A percentile compares a stretch with the other conserved stretches of the same genome.
These are phyloP conservation scores for Colletotrichum liriopes DNA, from an alignment of 2,329 filamentous ascomycete genomes.

Conservation along the genomic window DNA sequence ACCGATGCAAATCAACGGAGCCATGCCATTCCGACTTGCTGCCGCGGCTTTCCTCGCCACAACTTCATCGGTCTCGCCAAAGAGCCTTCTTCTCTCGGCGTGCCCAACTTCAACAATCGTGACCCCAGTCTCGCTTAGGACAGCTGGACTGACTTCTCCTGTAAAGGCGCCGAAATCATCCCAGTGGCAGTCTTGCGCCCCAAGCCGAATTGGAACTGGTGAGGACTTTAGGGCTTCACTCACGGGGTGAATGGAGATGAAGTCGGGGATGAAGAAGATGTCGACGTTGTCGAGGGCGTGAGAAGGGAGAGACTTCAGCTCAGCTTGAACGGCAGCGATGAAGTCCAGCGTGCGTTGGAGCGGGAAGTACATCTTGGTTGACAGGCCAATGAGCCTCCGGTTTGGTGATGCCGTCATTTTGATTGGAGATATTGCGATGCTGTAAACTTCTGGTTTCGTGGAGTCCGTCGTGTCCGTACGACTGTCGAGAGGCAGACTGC, in stretches of 20 bases:
- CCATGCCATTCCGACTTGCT: conserved; percentile 77
- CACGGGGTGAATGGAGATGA: conserved; percentile 75
- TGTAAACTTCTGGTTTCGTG: not conserved
- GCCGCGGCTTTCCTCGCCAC: conserved; percentile 80
- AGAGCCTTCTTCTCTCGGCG: conserved; percentile 81
- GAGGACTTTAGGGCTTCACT: conserved; percentile 62
- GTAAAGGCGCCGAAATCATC: conserved; percentile 82
- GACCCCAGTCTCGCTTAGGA: conserved; percentile 78
- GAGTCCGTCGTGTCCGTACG: not conserved
- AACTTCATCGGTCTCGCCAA: conserved; percentile 80
- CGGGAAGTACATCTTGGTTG: conserved; percentile 87
- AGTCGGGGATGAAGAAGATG: conserved; percentile 85
- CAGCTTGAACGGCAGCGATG: conserved; percentile 64
- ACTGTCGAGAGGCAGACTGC: not conserved
- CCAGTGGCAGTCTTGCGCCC: conserved; percentile 83
- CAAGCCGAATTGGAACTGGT: conserved; percentile 68
- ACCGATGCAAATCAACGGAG: conserved; percentile 86
- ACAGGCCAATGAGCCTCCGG: conserved; percentile 80
- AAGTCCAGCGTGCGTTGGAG: conserved; percentile 74
- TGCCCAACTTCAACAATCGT: conserved; percentile 85
- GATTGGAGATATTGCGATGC: not conserved
- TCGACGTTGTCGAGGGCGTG: conserved; percentile 60
- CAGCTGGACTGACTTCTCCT: conserved; percentile 81
- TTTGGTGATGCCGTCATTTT: conserved; percentile 27
- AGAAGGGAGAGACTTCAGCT: conserved; percentile 58